phyloP scores from a whole-genome alignment of 2,329 filamentous ascomycete genomes.

The Stachybotrys chlorohalonatus region DNA sequence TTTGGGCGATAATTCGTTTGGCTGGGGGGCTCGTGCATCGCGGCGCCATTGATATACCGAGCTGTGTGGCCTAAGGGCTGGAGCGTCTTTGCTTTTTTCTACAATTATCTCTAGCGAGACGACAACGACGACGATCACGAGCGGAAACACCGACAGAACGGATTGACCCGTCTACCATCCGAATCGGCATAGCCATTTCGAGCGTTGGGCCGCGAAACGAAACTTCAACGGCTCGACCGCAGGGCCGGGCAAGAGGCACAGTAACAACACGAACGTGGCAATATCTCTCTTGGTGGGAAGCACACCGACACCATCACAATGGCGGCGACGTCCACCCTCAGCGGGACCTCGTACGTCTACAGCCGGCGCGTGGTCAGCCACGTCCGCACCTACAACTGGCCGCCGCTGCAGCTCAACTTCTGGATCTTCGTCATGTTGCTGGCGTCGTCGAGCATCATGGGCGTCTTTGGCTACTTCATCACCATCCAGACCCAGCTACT shows the following conservation, averaged over 20 bases:
- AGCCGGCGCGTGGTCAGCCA: constrained; percentile 31
- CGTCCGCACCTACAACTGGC: constrained; percentile 58
- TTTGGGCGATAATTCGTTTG: not conserved
- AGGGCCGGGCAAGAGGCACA: not conserved
- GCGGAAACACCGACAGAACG: not conserved
- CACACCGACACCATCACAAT: not conserved
- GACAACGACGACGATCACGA: not conserved
- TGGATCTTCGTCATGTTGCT: constrained; percentile 60
- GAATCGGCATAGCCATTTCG: no score
- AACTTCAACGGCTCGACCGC: no score
- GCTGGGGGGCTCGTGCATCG: not conserved
- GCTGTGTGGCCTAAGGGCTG: not conserved
- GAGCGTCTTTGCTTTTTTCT: not conserved
- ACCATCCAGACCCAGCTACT: constrained; percentile 46
- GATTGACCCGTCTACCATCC: not conserved
- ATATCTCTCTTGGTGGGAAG: not conserved
- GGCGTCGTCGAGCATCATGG: constrained; percentile 48
- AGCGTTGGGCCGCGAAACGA: not conserved
- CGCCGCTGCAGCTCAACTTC: constrained; percentile 55
- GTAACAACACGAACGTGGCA: not conserved
- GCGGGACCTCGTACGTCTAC: constrained; percentile 31
- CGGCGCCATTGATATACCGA: not conserved
- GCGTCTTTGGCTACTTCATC: constrained; percentile 52
- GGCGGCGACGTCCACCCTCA: not conserved
- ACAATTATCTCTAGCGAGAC: not conserved